These are phyloP conservation scores for Thinopyrum elongatum DNA, from an alignment of 176 grass and related monocot species.

Conservation along the genomic window DNA sequence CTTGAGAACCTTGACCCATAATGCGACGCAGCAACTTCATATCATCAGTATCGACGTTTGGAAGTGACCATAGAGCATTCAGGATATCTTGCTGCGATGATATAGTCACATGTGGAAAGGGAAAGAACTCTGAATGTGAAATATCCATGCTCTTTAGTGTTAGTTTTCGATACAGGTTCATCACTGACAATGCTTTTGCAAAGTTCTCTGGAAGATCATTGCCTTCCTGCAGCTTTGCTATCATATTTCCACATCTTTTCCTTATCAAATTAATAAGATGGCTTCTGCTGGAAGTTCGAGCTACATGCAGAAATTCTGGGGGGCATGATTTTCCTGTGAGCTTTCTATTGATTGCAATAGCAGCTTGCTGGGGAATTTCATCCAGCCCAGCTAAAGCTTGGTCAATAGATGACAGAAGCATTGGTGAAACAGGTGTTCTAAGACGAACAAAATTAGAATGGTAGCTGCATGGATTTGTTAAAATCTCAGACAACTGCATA, in stretches of 20 bases:
- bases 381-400: constrained; percentile 24
- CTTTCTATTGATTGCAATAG: constrained; percentile 43
- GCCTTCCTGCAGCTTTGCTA: constrained; percentile 29
- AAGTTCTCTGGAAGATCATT: constrained; percentile 32
- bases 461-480: constrained; percentile 37
- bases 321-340: constrained; percentile 23
- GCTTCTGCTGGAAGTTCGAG: constrained; percentile 13
- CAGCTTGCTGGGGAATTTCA: constrained; percentile 25
- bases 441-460: constrained; percentile 28
- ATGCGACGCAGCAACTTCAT: constrained; percentile 28
- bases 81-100: constrained; percentile 35
- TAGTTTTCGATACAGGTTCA: constrained; percentile 27
- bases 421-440: constrained; percentile 27
- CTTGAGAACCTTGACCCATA: constrained; percentile 23
- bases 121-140: constrained; percentile 41
- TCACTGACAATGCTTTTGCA: constrained; percentile 37
- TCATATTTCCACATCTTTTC: constrained; percentile 26
- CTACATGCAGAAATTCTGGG: constrained; percentile 1
- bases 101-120: constrained; percentile 25
- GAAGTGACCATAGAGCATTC: constrained; percentile 46
- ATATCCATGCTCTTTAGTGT: constrained; percentile 22
- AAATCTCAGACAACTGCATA: constrained; percentile 12
- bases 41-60: neutral
- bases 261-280: constrained; percentile 8
- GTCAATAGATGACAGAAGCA: constrained; percentile 36